Conservation (phyloP, 352 stramenopile species). For the Phytophthora macrochlamydospora region DNA sequence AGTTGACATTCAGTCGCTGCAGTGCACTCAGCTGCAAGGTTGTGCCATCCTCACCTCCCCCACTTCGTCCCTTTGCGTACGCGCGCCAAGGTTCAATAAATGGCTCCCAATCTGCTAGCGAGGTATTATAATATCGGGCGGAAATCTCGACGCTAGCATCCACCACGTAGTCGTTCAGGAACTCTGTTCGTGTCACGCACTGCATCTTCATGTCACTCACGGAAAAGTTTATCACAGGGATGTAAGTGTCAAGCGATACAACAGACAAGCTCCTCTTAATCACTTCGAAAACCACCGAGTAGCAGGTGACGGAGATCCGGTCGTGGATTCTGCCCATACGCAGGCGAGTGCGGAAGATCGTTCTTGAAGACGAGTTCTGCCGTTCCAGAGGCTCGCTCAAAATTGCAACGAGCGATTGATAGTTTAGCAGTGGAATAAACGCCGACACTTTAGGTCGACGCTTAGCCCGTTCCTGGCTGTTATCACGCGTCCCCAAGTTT, state of each 20-base stretch:
- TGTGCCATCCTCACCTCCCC: conserved; percentile 56
- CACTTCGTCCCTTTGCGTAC: conserved; percentile 69
- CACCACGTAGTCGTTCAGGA: conserved; percentile 62
- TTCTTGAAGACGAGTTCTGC: conserved; percentile 38
- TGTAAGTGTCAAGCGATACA: conserved; percentile 89
- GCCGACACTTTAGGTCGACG: conserved; percentile 49
- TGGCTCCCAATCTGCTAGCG: conserved; percentile 87
- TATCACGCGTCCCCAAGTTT: conserved; percentile 34
- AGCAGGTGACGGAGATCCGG: conserved; percentile 65
- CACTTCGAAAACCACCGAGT: conserved; percentile 87
- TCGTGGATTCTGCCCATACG: conserved; percentile 81
- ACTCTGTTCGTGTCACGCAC: conserved; percentile 71
- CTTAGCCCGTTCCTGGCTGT: conserved; percentile 40
- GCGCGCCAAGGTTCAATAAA: conserved; percentile 87
- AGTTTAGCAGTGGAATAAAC: conserved; percentile 72
- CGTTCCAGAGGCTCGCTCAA: conserved; percentile 47
- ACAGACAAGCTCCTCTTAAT: conserved; percentile 90
- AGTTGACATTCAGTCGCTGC: conserved; percentile 87
- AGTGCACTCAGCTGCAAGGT: conserved; percentile 83
- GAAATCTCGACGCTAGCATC: conserved; percentile 84
- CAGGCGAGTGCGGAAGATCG: conserved; percentile 66
- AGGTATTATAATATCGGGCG: conserved; percentile 89
- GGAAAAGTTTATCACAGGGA: conserved; percentile 89
- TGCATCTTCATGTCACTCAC: conserved; percentile 86
- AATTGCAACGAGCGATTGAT: conserved; percentile 74